Conservation (phyloP, 2,329 filamentous ascomycete genomes). For the Colletotrichum lupini region DNA sequence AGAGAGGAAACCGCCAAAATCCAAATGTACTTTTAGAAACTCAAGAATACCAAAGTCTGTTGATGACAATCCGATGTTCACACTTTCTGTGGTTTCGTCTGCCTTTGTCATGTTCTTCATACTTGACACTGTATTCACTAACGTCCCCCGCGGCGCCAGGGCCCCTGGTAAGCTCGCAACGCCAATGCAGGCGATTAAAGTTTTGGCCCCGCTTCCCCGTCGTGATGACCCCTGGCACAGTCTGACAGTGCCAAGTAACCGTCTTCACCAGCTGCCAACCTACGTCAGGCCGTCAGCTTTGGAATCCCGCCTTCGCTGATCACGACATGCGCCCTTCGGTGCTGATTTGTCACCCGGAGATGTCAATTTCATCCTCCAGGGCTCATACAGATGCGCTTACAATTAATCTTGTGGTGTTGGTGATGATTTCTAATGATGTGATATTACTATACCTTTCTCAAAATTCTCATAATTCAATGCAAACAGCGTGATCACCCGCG, state of each 20-base stretch:
- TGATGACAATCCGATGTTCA: neutral
- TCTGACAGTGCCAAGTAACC: neutral
- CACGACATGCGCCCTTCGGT: slow-evolving; percentile 23
- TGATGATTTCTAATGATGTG: neutral
- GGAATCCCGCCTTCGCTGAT: neutral
- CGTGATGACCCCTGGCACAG: neutral
- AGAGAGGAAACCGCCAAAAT: neutral
- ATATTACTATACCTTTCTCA: neutral
- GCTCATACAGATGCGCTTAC: neutral
- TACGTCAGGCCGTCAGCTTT: neutral
- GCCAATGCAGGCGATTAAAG: neutral
- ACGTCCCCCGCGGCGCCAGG: neutral
- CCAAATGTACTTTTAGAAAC: neutral
- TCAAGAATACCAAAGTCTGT: neutral
- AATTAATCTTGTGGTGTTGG: no score
- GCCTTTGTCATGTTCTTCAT: neutral
- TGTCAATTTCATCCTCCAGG: neutral
- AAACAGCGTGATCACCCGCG: neutral
- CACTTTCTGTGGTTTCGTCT: no score
- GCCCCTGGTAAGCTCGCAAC: neutral
- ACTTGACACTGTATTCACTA: neutral
- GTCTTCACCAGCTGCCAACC: neutral
- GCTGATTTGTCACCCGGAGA: slow-evolving; percentile 28
- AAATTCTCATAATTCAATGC: no score
- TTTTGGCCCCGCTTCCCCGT: neutral